Conservation (phyloP, 257 asterid genomes). For the Solanum sejunctum region DNA sequence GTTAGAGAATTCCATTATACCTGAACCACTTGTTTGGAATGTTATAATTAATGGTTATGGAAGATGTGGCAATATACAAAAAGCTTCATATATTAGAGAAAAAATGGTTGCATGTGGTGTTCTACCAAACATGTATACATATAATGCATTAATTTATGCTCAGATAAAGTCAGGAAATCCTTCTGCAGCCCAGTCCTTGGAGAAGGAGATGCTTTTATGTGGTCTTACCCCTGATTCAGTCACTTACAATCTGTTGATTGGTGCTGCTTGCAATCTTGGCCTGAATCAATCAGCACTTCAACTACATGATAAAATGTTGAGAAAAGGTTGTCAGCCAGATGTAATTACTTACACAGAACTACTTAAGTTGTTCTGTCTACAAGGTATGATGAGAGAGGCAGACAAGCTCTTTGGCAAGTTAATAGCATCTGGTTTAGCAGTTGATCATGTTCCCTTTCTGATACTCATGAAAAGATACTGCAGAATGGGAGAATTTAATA, state of each 20-base stretch:
- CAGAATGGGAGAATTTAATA: slow-evolving; percentile 59
- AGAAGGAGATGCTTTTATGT: slow-evolving; percentile 43
- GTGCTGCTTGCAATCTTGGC: slow-evolving; percentile 56
- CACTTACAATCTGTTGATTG: slow-evolving; percentile 68
- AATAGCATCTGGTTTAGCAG: slow-evolving; percentile 21
- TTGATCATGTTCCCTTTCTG: slow-evolving; percentile 71
- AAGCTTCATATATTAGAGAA: slow-evolving; percentile 38
- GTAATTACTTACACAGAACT: slow-evolving; percentile 59
- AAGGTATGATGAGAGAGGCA: slow-evolving; percentile 46
- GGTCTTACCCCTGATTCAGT: slow-evolving; percentile 54
- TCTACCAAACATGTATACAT: slow-evolving; percentile 58
- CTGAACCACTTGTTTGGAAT: slow-evolving; percentile 68
- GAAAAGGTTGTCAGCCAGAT: slow-evolving; percentile 53
- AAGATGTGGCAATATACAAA: slow-evolving; percentile 33
- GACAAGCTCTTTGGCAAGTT: slow-evolving; percentile 42
- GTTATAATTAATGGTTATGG: slow-evolving; percentile 55
- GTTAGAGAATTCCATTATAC: slow-evolving; percentile 40
- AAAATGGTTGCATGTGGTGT: slow-evolving; percentile 59
- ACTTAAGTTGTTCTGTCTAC: slow-evolving; percentile 45
- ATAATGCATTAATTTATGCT: slow-evolving; percentile 55
- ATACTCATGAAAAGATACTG: slow-evolving; percentile 75
- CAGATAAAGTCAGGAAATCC: slow-evolving; percentile 37
- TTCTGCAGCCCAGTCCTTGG: slow-evolving; percentile 37
- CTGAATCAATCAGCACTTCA: slow-evolving; percentile 31
- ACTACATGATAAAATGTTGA: slow-evolving; percentile 45